Evolutionary conservation across 257 asterid genomes (phyloP).

Genomic region (Ajuga chamaepitys): DNA sequence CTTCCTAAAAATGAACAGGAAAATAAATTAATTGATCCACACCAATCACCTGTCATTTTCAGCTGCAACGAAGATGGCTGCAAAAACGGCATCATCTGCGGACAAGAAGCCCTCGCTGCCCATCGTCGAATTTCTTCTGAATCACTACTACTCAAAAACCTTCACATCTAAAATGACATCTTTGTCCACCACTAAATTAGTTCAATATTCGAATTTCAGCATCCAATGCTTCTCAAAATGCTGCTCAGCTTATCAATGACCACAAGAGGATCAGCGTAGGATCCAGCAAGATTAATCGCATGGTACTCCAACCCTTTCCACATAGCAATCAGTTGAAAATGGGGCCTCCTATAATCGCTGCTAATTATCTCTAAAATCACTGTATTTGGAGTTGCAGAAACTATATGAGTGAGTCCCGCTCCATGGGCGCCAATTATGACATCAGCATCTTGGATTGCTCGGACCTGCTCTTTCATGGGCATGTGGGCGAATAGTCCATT

Average conservation of each 20-base stretch:
- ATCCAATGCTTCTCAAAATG: slow-evolving; percentile 53
- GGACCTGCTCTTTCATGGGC: slow-evolving; percentile 93
- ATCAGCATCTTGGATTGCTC: slow-evolving; percentile 78
- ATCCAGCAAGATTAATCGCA: slow-evolving; percentile 49
- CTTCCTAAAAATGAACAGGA: too few relatives aligned
- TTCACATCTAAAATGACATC: not conserved
- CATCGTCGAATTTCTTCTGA: not conserved
- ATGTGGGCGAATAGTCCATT: slow-evolving; percentile 93
- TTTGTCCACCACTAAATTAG: not conserved
- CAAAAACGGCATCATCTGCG: too few relatives aligned
- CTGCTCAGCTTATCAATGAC: slow-evolving; percentile 47
- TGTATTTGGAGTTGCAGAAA: slow-evolving; percentile 58
- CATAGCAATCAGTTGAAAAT: slow-evolving; percentile 66
- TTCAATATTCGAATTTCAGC: slow-evolving; percentile 11
- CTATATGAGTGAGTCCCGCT: slow-evolving; percentile 92
- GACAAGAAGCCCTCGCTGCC: not conserved
- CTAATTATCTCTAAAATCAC: slow-evolving; percentile 75
- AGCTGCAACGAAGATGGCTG: too few relatives aligned
- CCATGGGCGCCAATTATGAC: slow-evolving; percentile 96
- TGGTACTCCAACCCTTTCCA: slow-evolving; percentile 96
- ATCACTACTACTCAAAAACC: not conserved
- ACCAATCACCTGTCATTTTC: too few relatives aligned
- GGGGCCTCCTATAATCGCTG: slow-evolving; percentile 71
- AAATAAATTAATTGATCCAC: too few relatives aligned
- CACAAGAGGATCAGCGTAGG: slow-evolving; percentile 48